These are phyloP conservation scores for Cryptosporidium xiaoi DNA, from an alignment of 169 alveolate species.

Conservation along the genomic window DNA sequence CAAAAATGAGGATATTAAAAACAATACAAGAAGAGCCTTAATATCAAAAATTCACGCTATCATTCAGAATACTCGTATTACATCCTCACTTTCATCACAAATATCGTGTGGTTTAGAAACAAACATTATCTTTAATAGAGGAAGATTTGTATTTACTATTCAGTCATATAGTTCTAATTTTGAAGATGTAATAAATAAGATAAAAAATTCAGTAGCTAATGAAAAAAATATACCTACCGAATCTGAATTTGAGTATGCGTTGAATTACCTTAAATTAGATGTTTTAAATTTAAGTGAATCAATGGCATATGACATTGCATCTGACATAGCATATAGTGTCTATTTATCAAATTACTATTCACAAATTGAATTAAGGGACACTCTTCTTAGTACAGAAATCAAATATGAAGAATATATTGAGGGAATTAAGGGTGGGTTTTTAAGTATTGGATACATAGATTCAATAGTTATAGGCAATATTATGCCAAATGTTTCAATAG, in stretches of 20 bases:
- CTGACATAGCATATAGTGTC: constrained; percentile 45
- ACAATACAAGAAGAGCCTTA: constrained; percentile 14
- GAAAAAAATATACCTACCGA: constrained; percentile 18
- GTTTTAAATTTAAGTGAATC: constrained; percentile 27
- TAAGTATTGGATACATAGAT: constrained; percentile 29
- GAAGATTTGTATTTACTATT: constrained; percentile 33
- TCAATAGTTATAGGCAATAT: constrained; percentile 58
- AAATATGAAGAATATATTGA: constrained; percentile 28
- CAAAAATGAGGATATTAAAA: constrained; percentile 1
- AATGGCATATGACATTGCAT: constrained; percentile 66
- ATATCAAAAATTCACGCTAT: constrained; percentile 37
- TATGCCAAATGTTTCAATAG: neutral
- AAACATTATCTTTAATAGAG: constrained; percentile 17
- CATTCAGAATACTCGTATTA: neutral
- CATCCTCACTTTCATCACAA: neutral
- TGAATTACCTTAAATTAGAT: constrained; percentile 15
- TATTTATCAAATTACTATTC: constrained; percentile 62
- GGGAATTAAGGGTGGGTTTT: neutral
- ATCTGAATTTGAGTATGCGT: constrained; percentile 31
- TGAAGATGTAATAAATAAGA: neutral
- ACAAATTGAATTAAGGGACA: constrained; percentile 32
- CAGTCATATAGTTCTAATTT: constrained; percentile 65
- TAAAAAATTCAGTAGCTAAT: neutral
- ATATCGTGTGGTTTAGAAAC: constrained; percentile 32
- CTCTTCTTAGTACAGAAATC: constrained; percentile 18